phyloP scores from a whole-genome alignment of 805 yeast species.

The Ogataea neopini region DNA sequence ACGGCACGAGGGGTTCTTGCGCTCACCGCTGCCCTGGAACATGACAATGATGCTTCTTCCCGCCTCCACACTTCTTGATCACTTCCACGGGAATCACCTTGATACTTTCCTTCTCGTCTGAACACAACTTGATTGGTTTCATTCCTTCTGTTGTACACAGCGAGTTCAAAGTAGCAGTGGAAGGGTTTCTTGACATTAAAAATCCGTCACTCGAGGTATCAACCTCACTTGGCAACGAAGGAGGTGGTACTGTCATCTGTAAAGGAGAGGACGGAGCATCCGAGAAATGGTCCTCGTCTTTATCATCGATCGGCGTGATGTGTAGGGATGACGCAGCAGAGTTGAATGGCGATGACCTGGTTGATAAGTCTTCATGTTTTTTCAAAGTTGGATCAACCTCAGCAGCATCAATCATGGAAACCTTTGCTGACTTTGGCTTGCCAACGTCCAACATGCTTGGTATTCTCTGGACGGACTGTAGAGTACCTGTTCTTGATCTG shows the following conservation, averaged over 20 bases:
- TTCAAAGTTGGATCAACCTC: conserved; percentile 7
- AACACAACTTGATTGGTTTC: conserved; percentile 23
- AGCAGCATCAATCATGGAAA: conserved; percentile 17
- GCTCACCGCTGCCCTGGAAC: conserved; percentile 9
- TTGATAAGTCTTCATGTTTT: conserved; percentile 9
- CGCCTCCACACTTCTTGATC: conserved; percentile 29
- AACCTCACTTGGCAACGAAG: background rate
- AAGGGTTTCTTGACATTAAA: conserved; percentile 13
- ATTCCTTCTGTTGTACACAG: conserved; percentile 28
- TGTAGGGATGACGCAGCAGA: conserved; percentile 9
- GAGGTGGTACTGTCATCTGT: background rate
- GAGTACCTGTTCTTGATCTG: conserved; percentile 16
- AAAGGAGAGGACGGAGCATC: conserved; percentile 9
- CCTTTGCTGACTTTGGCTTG: conserved; percentile 12
- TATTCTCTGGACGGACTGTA: conserved; percentile 10
- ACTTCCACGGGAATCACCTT: conserved; percentile 28
- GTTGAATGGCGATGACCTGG: background rate
- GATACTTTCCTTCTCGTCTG: conserved; percentile 16
- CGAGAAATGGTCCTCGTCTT: conserved; percentile 7
- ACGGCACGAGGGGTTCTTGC: background rate
- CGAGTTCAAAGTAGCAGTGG: conserved; percentile 21
- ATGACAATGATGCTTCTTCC: conserved; percentile 21
- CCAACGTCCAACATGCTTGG: conserved; percentile 19
- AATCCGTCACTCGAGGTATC: conserved; percentile 3
- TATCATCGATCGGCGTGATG: background rate